phyloP scores from a whole-genome alignment of 2,329 filamentous ascomycete genomes.

The Phyllachora maydis region DNA sequence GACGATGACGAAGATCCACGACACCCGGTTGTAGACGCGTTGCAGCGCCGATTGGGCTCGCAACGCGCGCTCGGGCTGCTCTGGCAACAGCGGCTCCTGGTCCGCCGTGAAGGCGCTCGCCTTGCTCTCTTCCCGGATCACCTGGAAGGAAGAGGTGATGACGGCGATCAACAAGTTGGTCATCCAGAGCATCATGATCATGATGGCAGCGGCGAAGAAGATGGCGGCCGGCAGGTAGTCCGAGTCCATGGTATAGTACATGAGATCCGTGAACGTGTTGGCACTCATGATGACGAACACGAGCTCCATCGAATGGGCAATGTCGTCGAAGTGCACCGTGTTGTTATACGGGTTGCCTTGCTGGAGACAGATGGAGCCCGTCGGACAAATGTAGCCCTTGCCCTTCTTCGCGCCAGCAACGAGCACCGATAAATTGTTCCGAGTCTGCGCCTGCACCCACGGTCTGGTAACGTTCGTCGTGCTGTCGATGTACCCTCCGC shows the following conservation, averaged over 20 bases:
- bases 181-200: conserved; percentile 91
- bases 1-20: conserved; percentile 57
- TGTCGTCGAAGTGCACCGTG: conserved; percentile 90
- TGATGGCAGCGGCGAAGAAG: conserved; percentile 53
- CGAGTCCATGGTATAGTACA: conserved; percentile 83
- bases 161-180: conserved; percentile 89
- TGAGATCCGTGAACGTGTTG: conserved; percentile 86
- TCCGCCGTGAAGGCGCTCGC: conserved; percentile 79
- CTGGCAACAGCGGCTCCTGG: conserved; percentile 23
- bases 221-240: conserved; percentile 77
- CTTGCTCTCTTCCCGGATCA: conserved; percentile 91
- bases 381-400: conserved; percentile 81
- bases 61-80: conserved; percentile 17
- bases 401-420: conserved; percentile 25
- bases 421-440: conserved; percentile 22
- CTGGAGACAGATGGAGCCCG: conserved; percentile 66
- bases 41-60: conserved; percentile 34
- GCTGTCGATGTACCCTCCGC: conserved; percentile 59
- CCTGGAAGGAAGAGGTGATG: conserved; percentile 95
- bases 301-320: conserved; percentile 73
- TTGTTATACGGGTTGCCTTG: conserved; percentile 59
- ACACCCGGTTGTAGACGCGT: conserved; percentile 51
- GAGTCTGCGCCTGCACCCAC: conserved; percentile 36
- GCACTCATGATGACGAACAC: conserved; percentile 98
- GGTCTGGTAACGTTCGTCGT: conserved; percentile 34